Base-by-base conservation (phyloP, 2,329 filamentous ascomycete species). In the Aspergillus tamarii region DNA sequence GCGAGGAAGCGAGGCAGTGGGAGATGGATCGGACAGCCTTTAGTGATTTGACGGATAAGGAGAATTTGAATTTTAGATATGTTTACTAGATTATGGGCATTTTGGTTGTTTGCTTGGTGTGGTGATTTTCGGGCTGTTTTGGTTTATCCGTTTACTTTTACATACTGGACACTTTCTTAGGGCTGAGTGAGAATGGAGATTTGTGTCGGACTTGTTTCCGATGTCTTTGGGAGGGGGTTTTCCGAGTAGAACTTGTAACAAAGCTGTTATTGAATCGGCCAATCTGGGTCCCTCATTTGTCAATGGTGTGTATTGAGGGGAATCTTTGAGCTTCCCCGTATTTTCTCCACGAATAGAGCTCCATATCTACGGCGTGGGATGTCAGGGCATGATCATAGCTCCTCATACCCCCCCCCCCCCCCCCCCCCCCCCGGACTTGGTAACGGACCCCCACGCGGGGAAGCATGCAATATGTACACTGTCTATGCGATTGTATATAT, bases 31-130 rank as follows among this genome's bases (percentile, higher is more conserved):
- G 7, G 80, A 83, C 84, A 30, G 84, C 84, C 1, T 85, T 85
- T 64, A 74, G 80, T 46, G 84, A 86, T 74, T 71, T 86, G 80
- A 86, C 84, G 10, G 84, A 85, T 73, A 72, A 79, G 23, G 83
- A 85, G 74, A 85, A 85, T 64, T 59, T 82, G 66, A 84, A 85
- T 30, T 72, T 73, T 45, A 57, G 66, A 21, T 72, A 73, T 63
- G 32, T 73, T 2, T 73, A 72, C 59, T 72, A 64, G 46, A 32
- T 36, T 21, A 41, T 14, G 16, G 41, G 11, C 11, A 5, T 16
- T 36, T 36, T 7, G 14, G 12, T 2, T 36, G 12, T 2, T 36
- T 2, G 3, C 14, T 36, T 36, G 34, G 19, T 48, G 5, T 10
- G 21, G n/a, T 23, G 2, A 26, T 21, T 11, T 45, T 45, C 41